These are phyloP conservation scores for Claviceps monticola DNA, from an alignment of 2,329 filamentous ascomycete species.

Conservation along the genomic window DNA sequence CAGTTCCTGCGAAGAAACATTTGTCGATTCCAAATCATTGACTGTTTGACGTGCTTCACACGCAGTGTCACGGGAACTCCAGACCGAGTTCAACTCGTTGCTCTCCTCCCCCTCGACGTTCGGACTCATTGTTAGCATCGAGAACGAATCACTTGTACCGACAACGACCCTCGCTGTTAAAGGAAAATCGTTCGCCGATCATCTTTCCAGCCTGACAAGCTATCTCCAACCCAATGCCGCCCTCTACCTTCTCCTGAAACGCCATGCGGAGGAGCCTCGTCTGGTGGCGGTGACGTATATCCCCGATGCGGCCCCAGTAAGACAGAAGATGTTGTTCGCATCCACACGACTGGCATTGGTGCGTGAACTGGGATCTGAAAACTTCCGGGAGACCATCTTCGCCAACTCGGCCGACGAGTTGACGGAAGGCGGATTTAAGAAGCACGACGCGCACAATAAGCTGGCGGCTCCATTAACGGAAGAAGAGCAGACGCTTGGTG, in stretches of 20 bases:
- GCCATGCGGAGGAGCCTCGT: conserved; percentile 40
- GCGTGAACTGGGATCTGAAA: conserved; percentile 63
- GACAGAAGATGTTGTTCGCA: conserved; percentile 79
- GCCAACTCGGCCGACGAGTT: conserved; percentile 57
- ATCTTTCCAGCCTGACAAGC: conserved; percentile 47
- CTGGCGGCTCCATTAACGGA: conserved; percentile 61
- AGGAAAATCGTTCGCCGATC: conserved; percentile 44
- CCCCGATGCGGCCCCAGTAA: conserved; percentile 63
- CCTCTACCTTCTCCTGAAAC: conserved; percentile 62
- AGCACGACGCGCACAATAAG: conserved; percentile 53
- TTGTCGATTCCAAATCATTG: background rate
- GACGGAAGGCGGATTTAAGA: conserved; percentile 53
- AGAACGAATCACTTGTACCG: conserved; percentile 53
- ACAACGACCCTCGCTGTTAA: conserved; percentile 38
- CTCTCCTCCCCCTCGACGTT: conserved; percentile 48
- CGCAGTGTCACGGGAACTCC: conserved; percentile 63
- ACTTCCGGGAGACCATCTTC: conserved; percentile 66
- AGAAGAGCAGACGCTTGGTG: conserved; percentile 58
- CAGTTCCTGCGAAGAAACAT: background rate
- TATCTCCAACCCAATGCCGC: conserved; percentile 54
- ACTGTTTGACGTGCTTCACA: background rate
- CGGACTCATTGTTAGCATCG: conserved; percentile 58
- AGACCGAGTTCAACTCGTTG: conserved; percentile 57
- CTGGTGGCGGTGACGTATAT: conserved; percentile 66
- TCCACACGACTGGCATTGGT: conserved; percentile 62